A percentile compares a stretch with the other conserved stretches of the same genome.
Evolutionary conservation across 1,284 basidiomycete genomes (phyloP).

Genomic region (Farysia itapuensis): DNA sequence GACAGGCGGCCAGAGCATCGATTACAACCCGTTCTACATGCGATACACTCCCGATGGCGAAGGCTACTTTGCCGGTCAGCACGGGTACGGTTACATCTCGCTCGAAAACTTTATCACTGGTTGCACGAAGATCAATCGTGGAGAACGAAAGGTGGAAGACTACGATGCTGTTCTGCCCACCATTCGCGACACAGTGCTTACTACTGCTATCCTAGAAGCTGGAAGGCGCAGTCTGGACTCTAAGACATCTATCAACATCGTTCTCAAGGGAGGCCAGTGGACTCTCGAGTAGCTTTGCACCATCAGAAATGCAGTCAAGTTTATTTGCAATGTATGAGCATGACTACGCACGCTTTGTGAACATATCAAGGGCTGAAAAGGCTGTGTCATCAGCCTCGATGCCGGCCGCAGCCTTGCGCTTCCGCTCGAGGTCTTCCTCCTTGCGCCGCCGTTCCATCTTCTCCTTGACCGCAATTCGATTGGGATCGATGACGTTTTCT

Average conservation of each 20-base stretch:
- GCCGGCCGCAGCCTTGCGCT: slow-evolving; percentile 18
- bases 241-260: slow-evolving; percentile 76
- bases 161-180: slow-evolving; percentile 84
- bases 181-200: slow-evolving; percentile 81
- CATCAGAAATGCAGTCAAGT: no score
- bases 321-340: no score
- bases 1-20: slow-evolving; percentile 56
- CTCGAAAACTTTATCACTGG: slow-evolving; percentile 84
- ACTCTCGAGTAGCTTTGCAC: slow-evolving; percentile 71
- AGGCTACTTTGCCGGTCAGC: slow-evolving; percentile 88
- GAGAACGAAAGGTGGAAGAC: slow-evolving; percentile 67
- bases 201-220: slow-evolving; percentile 87
- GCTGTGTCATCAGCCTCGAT: slow-evolving; percentile 5
- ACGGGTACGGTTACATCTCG: slow-evolving; percentile 83
- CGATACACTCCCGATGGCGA: slow-evolving; percentile 88
- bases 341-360: slow-evolving; percentile 25
- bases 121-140: slow-evolving; percentile 68
- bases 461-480: slow-evolving; percentile 35
- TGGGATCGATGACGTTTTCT: slow-evolving; percentile 54
- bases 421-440: slow-evolving; percentile 11
- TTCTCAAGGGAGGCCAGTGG: slow-evolving; percentile 70
- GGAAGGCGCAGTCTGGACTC: slow-evolving; percentile 85
- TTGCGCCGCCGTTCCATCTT: slow-evolving; percentile 31
- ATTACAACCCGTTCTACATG: slow-evolving; percentile 89
- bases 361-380: slow-evolving; percentile 26